Base-by-base conservation (phyloP, 73 alveolate genomes). In the Tetrahymena elliotti region DNA sequence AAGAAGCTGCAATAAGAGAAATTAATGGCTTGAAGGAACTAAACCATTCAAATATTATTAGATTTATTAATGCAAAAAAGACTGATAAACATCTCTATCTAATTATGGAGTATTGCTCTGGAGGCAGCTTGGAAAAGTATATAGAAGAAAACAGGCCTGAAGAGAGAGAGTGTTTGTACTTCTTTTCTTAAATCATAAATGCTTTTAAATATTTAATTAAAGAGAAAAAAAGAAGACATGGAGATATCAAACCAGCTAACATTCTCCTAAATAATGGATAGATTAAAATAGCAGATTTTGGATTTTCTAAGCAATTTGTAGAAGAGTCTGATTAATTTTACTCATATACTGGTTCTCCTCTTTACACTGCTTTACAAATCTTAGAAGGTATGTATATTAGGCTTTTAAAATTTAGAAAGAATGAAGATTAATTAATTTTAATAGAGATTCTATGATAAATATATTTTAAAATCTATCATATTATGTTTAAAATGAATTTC, bases 241-340 rank as follows among this genome's bases (percentile, higher is more conserved):
- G 96, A 83, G 96, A 94, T 83, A 33, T 94, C 38, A 94, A 94
- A 35, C 96, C 96, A 84, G 96, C 96, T 18, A 94, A 94, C 84
- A 94, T 94, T 35, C 68, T 94, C 31, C 36, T 94, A 31, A 93
- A 94, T 84, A 37, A 94, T 52, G 53, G 82, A 16, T 27, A 31
- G 20, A 47, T 83, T 22, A 94, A 94, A 94, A 38, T 94, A n/a
- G 96, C 96, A 94, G 96, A 94, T 83, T 94, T 94, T 84, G 96
- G 96, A 31, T 94, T 94, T 83, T 82, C 96, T 16, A 94, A 94
- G 94, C 53, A 93, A 40, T 68, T 68, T 16, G 88, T 31, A 18
- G 88, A 68, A 27, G 88, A 68, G 11, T 22, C 24, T 68, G 88
- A 68, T 5, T 68, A 68, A 36, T 68, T 68, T 68, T 27, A 27